phyloP scores from a whole-genome alignment of 257 asterid genomes.

The Solanum etuberosum region DNA sequence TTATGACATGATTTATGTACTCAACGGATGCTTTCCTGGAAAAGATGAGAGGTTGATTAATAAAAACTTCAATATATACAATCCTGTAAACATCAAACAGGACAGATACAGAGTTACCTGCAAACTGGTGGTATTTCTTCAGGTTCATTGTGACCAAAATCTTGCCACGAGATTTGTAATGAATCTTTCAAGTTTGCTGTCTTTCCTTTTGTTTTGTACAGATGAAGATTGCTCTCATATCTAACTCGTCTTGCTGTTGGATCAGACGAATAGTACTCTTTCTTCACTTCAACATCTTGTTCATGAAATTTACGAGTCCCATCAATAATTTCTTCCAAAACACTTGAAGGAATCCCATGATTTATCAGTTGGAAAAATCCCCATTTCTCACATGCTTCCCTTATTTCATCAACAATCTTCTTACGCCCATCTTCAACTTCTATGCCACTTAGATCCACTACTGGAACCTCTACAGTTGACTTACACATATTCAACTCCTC shows the following conservation, averaged over 20 bases:
- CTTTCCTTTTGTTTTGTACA: conserved; percentile 13
- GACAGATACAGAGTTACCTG: conserved; percentile 14
- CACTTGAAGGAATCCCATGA: conserved; percentile 36
- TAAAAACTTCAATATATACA: not conserved
- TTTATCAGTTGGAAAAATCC: conserved; percentile 57
- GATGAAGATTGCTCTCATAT: conserved; percentile 43
- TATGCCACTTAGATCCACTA: not conserved
- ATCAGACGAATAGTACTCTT: conserved; percentile 20
- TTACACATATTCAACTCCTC: conserved; percentile 8
- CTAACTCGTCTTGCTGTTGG: conserved; percentile 18
- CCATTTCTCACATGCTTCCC: conserved; percentile 41
- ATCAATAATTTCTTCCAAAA: conserved; percentile 42
- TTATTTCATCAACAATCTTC: conserved; percentile 13
- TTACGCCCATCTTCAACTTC: conserved; percentile 2
- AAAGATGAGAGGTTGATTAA: not conserved
- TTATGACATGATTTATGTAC: conserved; percentile 19
- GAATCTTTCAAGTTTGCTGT: conserved; percentile 70
- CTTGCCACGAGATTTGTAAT: conserved; percentile 18
- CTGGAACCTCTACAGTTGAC: conserved; percentile 24
- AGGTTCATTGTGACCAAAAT: conserved; percentile 13
- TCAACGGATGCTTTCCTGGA: conserved; percentile 31
- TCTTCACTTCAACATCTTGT: conserved; percentile 43
- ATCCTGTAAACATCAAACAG: not conserved
- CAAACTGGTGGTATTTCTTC: conserved; percentile 44
- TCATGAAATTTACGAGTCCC: conserved; percentile 54